A percentile compares a stretch with the other conserved stretches of the same genome.
phyloP scores from a whole-genome alignment of 495 filamentous ascomycete genomes.

The Friedmanniomyces simplex region DNA sequence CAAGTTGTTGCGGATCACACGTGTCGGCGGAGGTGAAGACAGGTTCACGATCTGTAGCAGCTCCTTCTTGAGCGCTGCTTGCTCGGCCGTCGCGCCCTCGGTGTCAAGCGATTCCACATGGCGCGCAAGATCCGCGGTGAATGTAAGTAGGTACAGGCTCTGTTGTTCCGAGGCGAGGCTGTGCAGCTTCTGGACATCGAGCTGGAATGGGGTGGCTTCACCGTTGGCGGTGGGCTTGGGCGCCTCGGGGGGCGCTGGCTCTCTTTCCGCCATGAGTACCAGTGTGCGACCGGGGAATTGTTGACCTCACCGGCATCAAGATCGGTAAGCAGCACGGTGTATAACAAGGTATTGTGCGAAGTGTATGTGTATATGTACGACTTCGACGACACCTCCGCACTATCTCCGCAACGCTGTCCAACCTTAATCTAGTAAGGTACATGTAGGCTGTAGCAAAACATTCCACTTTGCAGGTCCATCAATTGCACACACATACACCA shows the following conservation, averaged over 20 bases:
- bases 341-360: too few species aligned
- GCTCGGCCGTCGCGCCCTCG: conserved; percentile 74
- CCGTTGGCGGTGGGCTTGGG: conserved; percentile 1
- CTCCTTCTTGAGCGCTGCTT: conserved; percentile 81
- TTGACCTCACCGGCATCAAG: conserved; percentile 1
- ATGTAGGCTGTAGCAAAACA: too few species aligned
- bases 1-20: conserved; percentile 80
- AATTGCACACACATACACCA: neutral
- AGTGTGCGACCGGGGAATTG: conserved; percentile 28
- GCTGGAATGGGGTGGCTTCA: conserved; percentile 34
- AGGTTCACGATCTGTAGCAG: conserved; percentile 84
- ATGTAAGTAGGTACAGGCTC: conserved; percentile 83
- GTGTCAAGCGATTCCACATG: conserved; percentile 63
- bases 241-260: conserved; percentile 33
- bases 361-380: too few species aligned
- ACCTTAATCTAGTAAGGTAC: too few species aligned
- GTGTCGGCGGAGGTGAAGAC: conserved; percentile 70
- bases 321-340: too few species aligned
- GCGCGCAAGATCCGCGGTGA: conserved; percentile 70
- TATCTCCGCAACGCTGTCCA: neutral
- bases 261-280: conserved; percentile 25
- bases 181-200: conserved; percentile 81
- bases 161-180: conserved; percentile 89
- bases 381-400: conserved; percentile 21
- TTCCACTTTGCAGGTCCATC: neutral